These are phyloP conservation scores for Paraleonurus japonicus DNA, from an alignment of 257 asterid species.

Conservation along the genomic window DNA sequence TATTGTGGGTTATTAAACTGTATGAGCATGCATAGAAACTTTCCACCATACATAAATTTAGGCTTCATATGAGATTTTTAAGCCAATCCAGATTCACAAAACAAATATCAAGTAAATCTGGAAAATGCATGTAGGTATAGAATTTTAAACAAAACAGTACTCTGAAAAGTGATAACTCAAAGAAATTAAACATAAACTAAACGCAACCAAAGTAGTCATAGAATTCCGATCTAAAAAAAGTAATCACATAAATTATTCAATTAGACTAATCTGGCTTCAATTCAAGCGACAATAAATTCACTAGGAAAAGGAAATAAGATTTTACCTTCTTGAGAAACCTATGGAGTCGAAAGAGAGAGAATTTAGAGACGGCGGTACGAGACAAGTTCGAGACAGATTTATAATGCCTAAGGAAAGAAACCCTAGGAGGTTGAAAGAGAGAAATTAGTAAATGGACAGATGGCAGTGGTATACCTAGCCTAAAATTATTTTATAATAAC, in stretches of 20 bases:
- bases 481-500: not conserved
- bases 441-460: not conserved
- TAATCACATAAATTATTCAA: not conserved
- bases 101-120: not conserved
- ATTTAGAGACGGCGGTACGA: not conserved
- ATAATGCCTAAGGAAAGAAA: not conserved
- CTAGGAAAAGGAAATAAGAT: slow-evolving; percentile 2
- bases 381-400: not conserved
- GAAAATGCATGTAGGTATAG: not conserved
- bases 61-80: not conserved
- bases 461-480: not conserved
- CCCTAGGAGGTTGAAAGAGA: not conserved
- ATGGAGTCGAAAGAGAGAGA: not conserved
- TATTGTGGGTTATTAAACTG: not conserved
- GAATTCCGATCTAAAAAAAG: not conserved
- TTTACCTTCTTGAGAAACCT: slow-evolving; percentile 5
- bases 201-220: not conserved
- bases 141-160: not conserved
- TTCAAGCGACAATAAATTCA: not conserved
- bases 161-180: not conserved
- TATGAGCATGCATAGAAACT: not conserved
- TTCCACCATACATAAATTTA: not conserved
- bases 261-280: not conserved
- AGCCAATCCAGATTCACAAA: not conserved
- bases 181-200: not conserved